Evolutionary conservation across 306 rosid genomes (phyloP).

Genomic region (Neltuma alba): DNA sequence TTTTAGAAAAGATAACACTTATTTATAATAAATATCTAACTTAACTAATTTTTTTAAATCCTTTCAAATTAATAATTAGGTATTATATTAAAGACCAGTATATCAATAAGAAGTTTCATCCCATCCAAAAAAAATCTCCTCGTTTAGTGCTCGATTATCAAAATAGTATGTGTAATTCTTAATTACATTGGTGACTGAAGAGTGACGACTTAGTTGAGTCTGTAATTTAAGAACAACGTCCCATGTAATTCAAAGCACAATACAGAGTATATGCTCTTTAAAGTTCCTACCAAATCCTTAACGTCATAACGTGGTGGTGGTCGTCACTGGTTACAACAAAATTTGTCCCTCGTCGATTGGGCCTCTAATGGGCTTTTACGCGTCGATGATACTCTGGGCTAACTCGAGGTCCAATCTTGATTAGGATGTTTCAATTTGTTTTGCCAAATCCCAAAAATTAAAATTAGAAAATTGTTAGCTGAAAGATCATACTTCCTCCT

Average conservation of each 20-base stretch:
- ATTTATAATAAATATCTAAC: too few relatives aligned
- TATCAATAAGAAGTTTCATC: neutral
- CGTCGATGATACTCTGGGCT: neutral
- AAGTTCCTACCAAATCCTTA: too few relatives aligned
- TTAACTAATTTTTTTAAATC: too few relatives aligned
- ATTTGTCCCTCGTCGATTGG: neutral
- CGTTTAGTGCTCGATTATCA: neutral
- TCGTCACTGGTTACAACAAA: neutral
- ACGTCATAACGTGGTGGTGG: too few relatives aligned
- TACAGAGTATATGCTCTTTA: too few relatives aligned
- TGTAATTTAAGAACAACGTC: neutral
- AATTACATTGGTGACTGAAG: neutral
- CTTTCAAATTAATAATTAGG: too few relatives aligned
- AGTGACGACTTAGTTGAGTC: neutral
- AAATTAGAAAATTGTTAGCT: too few relatives aligned
- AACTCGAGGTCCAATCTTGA: slow-evolving; percentile 19
- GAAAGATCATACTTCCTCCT: too few relatives aligned
- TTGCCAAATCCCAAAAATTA: neutral
- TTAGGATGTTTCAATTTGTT: neutral
- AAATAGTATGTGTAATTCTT: neutral
- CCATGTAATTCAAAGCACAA: neutral
- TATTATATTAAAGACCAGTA: too few relatives aligned
- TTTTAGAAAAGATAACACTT: too few relatives aligned
- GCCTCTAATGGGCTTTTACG: neutral
- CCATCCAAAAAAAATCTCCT: neutral